phyloP scores from a whole-genome alignment of 2,329 filamentous ascomycete genomes.

The Arachnopeziza araneosa region DNA sequence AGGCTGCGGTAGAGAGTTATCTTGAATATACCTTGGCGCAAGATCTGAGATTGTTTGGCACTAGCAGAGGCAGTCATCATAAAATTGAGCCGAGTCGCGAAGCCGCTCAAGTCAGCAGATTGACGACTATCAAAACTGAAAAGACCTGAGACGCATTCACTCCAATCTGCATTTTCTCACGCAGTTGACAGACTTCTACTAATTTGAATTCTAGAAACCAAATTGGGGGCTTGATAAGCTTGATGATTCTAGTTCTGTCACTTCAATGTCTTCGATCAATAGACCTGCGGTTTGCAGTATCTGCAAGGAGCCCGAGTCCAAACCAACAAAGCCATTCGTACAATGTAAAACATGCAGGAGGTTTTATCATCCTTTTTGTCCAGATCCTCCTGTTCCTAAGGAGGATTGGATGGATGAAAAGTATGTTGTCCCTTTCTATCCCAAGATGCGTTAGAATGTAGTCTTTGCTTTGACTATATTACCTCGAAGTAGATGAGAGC shows the following conservation, averaged over 20 bases:
- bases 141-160: constrained; percentile 60
- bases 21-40: background rate
- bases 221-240: constrained; percentile 4
- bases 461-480: background rate
- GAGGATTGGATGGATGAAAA: constrained; percentile 4
- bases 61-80: constrained; percentile 16
- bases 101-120: constrained; percentile 31
- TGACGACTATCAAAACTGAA: constrained; percentile 56
- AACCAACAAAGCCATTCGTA: constrained; percentile 12
- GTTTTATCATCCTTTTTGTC: constrained; percentile 18
- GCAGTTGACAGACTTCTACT: constrained; percentile 6
- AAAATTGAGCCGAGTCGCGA: constrained; percentile 16
- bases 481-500: background rate
- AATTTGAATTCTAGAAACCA: constrained; percentile 11
- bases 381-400: constrained; percentile 5
- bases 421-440: background rate
- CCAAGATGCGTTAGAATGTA: background rate
- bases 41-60: constrained; percentile 1
- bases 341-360: constrained; percentile 17
- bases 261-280: constrained; percentile 18
- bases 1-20: constrained; percentile 50
- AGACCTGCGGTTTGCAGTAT: constrained; percentile 15
- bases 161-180: background rate
- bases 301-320: constrained; percentile 14
- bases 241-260: constrained; percentile 22